Evolutionary conservation across 2,329 filamentous ascomycete species (phyloP), one percentile per base, ranked within the genome.

Genomic region (Claviceps capensis): DNA sequence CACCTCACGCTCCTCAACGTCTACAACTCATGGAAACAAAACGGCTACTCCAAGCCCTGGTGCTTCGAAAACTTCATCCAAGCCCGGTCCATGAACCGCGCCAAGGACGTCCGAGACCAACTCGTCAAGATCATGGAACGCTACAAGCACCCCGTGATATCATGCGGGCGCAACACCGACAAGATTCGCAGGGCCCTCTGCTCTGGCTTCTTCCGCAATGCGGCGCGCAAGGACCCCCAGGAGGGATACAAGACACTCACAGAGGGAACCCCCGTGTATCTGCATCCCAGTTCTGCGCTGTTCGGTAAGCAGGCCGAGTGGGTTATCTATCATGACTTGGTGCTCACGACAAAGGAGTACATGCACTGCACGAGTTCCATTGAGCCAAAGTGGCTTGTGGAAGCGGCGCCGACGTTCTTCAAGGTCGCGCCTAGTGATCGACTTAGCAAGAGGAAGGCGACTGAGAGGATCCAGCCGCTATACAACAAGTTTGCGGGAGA

Each of bases 41-140:
- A 82, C 56, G 83, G 84, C 6, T 95, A 81, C 69, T 86, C 82
- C 48, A 87, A 82, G 53, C 83, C 90, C 0, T 98, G 93, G 93
- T 97, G 93, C 65, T 91, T 88, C 59, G 94, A 98, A 63, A 96
- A 98, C 68, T 98, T 95, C 66, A 93, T 98, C 65, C 90, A 97
- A 65, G 89, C 88, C 4, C 81, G 90, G 2, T 83, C 83, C 37
- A 95, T 98, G 79, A 80, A 82, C 53, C 84, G 91, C 11, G 90
- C 88, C 9, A 87, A 91, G 65, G 93, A 98, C 65, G 89, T 98
- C 0, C 82, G 93, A 17, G 85, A 94, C 55, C 93, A 98, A 67
- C 77, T 98, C 3, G 80, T 91, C 50, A 87, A 86, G 60, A 97
- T 98, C 66, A 94, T 98, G 85, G 81, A 93, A 52, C 82, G 93